A percentile compares a stretch with the other conserved stretches of the same genome.
phyloP scores from a whole-genome alignment of 768 basidiomycete genomes.

The Calocybe gangraenosa region DNA sequence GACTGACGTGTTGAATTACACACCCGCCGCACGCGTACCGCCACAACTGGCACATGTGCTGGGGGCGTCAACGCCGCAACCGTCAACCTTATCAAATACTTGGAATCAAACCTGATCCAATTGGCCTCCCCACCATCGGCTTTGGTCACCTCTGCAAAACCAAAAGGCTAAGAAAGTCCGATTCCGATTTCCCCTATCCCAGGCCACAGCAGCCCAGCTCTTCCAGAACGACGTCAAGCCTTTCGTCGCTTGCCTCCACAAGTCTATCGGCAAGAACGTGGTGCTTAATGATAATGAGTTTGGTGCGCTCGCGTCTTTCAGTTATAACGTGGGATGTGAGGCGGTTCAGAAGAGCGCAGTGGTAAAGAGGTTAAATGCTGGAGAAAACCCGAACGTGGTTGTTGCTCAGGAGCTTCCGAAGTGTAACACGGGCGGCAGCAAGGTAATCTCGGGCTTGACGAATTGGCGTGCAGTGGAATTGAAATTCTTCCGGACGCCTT shows the following conservation, averaged over 20 bases:
- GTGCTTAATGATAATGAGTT: slow-evolving; percentile 26
- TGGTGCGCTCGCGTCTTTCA: slow-evolving; percentile 22
- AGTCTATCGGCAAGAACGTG: slow-evolving; percentile 19
- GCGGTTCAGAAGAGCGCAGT: slow-evolving; percentile 22
- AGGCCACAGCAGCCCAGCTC: slow-evolving; percentile 22
- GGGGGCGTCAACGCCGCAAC: slow-evolving; percentile 21
- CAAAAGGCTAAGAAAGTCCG: slow-evolving; percentile 17
- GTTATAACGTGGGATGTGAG: slow-evolving; percentile 25
- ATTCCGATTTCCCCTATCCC: slow-evolving; percentile 23
- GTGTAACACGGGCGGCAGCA: slow-evolving; percentile 24
- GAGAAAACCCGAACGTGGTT: slow-evolving; percentile 25
- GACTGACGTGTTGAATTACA: too few species aligned
- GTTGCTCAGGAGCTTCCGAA: slow-evolving; percentile 22
- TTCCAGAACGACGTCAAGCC: slow-evolving; percentile 20
- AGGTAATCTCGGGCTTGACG: slow-evolving; percentile 20
- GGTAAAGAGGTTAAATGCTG: slow-evolving; percentile 22
- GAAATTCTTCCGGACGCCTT: slow-evolving; percentile 24
- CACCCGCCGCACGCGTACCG: too few species aligned
- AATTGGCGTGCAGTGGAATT: slow-evolving; percentile 24
- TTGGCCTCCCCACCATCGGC: slow-evolving; percentile 26
- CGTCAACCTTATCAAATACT: slow-evolving; percentile 23
- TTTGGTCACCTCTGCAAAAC: slow-evolving; percentile 25
- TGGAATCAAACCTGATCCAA: slow-evolving; percentile 26
- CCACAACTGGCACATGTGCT: slow-evolving; percentile 1
- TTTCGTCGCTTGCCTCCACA: slow-evolving; percentile 23